Conservation (phyloP, 805 yeast genomes). For the Jamesozyma spencerorum region DNA sequence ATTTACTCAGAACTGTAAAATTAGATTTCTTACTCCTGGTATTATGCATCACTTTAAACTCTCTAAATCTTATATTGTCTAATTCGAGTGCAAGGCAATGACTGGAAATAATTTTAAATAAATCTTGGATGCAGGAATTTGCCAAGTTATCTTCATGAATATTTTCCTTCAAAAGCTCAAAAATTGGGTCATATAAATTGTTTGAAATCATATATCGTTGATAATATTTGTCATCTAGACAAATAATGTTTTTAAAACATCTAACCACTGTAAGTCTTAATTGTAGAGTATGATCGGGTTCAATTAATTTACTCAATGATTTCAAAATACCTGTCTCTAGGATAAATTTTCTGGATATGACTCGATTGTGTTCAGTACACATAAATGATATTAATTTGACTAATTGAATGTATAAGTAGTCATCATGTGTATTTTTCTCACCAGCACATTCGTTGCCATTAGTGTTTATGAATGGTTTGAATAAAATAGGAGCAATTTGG, state of each 20-base stretch:
- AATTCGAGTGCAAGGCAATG: conserved; percentile 7
- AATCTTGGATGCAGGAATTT: conserved; percentile 67
- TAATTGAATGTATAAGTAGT: conserved; percentile 43
- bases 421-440: conserved; percentile 24
- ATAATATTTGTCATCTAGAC: conserved; percentile 54
- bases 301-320: conserved; percentile 46
- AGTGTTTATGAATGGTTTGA: conserved; percentile 37
- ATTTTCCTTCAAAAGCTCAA: conserved; percentile 41
- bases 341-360: conserved; percentile 52
- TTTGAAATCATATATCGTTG: conserved; percentile 47
- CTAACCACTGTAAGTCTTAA: conserved; percentile 60
- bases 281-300: conserved; percentile 33
- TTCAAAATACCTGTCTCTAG: conserved; percentile 48
- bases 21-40: conserved; percentile 14
- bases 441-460: conserved; percentile 14
- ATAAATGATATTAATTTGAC: conserved; percentile 69
- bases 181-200: conserved; percentile 41
- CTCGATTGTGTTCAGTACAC: conserved; percentile 50
- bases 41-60: background rate
- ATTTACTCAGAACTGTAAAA: conserved; percentile 22
- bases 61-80: background rate
- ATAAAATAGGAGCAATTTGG: conserved; percentile 50
- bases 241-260: conserved; percentile 53
- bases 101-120: conserved; percentile 41
- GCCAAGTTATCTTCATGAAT: conserved; percentile 50